Evolutionary conservation across 1,284 basidiomycete genomes (phyloP).

Genomic region (Ganoderma resinaceum): DNA sequence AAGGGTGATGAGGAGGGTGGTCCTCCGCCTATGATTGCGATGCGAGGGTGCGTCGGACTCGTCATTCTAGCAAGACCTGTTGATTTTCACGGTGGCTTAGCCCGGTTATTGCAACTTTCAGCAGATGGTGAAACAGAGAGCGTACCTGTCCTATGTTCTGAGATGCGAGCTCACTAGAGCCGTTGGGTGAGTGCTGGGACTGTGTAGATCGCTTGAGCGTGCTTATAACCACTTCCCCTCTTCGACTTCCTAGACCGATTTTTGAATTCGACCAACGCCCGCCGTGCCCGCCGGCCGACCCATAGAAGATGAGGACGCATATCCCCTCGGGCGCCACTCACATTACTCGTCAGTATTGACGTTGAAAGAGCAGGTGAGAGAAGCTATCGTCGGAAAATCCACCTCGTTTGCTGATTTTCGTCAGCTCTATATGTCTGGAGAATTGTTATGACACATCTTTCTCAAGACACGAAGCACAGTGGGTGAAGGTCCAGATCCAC

Average conservation of each 20-base stretch:
- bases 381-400: neutral
- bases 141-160: neutral
- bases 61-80: neutral
- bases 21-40: constrained; percentile 9
- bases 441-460: neutral
- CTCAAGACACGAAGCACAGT: neutral
- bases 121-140: neutral
- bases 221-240: neutral
- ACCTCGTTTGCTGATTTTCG: neutral
- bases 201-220: neutral
- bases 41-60: neutral
- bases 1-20: constrained; percentile 9
- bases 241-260: neutral
- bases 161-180: neutral
- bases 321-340: neutral
- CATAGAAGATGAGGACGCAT: neutral
- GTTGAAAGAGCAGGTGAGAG: neutral
- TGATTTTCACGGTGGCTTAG: neutral
- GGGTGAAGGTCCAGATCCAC: neutral
- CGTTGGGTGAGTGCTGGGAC: neutral
- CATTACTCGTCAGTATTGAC: neutral
- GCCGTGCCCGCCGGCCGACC: neutral
- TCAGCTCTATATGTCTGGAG: neutral
- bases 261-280: neutral
- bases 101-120: neutral